These are phyloP conservation scores for Pleomassaria siparia DNA, from an alignment of 2,329 filamentous ascomycete genomes.

Conservation along the genomic window DNA sequence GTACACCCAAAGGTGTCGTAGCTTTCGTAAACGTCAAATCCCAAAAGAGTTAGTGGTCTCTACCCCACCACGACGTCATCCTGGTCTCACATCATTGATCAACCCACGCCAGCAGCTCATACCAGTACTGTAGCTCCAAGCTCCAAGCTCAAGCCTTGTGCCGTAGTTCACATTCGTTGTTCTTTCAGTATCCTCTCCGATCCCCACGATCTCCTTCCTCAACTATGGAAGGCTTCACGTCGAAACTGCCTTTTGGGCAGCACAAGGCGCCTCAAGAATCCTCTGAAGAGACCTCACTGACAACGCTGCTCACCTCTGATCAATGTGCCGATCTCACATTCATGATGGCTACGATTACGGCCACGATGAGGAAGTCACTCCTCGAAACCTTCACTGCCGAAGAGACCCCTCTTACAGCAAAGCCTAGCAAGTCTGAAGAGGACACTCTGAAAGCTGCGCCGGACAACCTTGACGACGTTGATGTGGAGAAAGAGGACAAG, in stretches of 20 bases:
- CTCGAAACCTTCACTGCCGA: slow-evolving; percentile 45
- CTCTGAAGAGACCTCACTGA: slow-evolving; percentile 41
- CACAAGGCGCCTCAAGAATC: slow-evolving; percentile 29
- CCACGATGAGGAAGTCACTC: slow-evolving; percentile 50
- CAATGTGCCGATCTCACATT: slow-evolving; percentile 52
- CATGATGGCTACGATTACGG: slow-evolving; percentile 51
- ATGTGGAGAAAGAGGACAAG: slow-evolving; percentile 36
- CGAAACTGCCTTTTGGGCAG: slow-evolving; percentile 38
- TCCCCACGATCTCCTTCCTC: not conserved
- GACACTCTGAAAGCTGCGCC: slow-evolving; percentile 27
- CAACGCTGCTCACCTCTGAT: slow-evolving; percentile 48
- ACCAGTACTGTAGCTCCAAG: not conserved
- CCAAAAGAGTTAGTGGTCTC: not conserved
- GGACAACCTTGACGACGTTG: slow-evolving; percentile 20
- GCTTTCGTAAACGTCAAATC: not conserved
- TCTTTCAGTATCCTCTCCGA: no score
- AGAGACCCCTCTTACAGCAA: slow-evolving; percentile 18
- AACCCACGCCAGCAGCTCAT: no score
- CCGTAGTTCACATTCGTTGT: not conserved
- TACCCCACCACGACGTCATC: slow-evolving; percentile 12
- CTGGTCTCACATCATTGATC: slow-evolving; percentile 12
- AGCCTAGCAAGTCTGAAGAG: slow-evolving; percentile 23
- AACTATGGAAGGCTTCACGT: slow-evolving; percentile 31
- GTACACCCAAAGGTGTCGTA: no score
- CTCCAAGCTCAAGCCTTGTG: not conserved